phyloP scores from a whole-genome alignment of 2,329 filamentous ascomycete genomes.

The Colletotrichum brevisporum region DNA sequence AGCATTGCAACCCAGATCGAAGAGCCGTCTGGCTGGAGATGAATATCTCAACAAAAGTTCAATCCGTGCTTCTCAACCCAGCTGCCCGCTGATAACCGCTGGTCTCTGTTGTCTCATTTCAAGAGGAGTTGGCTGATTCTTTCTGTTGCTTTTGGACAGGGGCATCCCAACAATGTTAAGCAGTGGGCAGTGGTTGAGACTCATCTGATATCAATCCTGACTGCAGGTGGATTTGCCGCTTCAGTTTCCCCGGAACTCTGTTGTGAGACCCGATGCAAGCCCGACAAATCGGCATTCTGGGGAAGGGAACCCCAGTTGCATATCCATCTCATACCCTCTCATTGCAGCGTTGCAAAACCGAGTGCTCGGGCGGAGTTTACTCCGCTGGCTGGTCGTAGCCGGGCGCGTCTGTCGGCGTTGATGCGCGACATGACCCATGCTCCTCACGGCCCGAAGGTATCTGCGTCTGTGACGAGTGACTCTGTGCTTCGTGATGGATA shows the following conservation, averaged over 20 bases:
- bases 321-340: not conserved
- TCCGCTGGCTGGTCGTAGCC: not conserved
- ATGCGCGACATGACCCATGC: too few relatives aligned
- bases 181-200: not conserved
- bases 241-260: conserved; percentile 7
- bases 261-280: not conserved
- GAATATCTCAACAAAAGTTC: too few relatives aligned
- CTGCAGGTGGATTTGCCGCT: not conserved
- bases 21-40: too few relatives aligned
- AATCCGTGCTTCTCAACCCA: too few relatives aligned
- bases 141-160: not conserved
- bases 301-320: not conserved
- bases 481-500: too few relatives aligned
- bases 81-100: too few relatives aligned
- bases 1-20: too few relatives aligned
- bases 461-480: too few relatives aligned
- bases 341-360: not conserved
- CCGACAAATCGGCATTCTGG: conserved; percentile 2
- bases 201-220: not conserved
- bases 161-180: not conserved
- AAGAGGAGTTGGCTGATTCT: too few relatives aligned
- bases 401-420: not conserved
- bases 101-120: too few relatives aligned
- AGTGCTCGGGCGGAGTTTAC: not conserved
- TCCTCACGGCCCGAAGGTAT: too few relatives aligned